Evolutionary conservation across 164 flowering plant species (phyloP), one percentile per base, ranked within the genome.

Genomic region (Vitis riparia): DNA sequence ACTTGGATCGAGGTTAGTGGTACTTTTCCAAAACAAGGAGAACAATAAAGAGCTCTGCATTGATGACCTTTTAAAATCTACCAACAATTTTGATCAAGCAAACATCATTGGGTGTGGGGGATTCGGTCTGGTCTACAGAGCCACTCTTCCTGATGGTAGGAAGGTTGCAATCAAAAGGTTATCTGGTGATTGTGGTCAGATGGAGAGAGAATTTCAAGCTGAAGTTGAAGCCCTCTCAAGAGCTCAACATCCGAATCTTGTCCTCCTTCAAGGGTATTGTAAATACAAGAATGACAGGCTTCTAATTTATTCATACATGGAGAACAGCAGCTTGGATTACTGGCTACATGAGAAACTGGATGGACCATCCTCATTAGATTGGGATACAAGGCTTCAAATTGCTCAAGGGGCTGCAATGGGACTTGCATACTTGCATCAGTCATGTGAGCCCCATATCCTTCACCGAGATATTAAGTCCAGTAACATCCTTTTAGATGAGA

Each of bases 391-490:
- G 77, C 81, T 90, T 48, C 78, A 68, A 27, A 89, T 90, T 55
- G 95, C 91, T 29, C 87, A 73, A 77, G 93, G 95, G 53, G 87
- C 91, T 1, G 91, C 89, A 0, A 76, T 80, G 51, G 97, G 95
- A 32, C 85, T 90, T 51, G 87, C 88, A 17, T 90, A 92, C 74
- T 81, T 92, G 82, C 95, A 90, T 73, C 83, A 84, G 47, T 81
- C 86, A 14, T 90, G 94, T 64, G 82, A 87, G 58, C 97, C 97
- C 12, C 87, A 81, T 62, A 90, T 92, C 57, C 80, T 92, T 51
- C 97, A 92, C 59, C 85, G 97, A 1, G 95, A 92, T 55, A 80
- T 92, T 13, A 92, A 92, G 68, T 89, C 97, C 3, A 92, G 97
- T 68, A 92, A 92, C 72, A 92, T 92, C 52, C 95, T 92, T 49